These are phyloP conservation scores for Thelonectria olida DNA, from an alignment of 2,329 filamentous ascomycete species.

Conservation along the genomic window DNA sequence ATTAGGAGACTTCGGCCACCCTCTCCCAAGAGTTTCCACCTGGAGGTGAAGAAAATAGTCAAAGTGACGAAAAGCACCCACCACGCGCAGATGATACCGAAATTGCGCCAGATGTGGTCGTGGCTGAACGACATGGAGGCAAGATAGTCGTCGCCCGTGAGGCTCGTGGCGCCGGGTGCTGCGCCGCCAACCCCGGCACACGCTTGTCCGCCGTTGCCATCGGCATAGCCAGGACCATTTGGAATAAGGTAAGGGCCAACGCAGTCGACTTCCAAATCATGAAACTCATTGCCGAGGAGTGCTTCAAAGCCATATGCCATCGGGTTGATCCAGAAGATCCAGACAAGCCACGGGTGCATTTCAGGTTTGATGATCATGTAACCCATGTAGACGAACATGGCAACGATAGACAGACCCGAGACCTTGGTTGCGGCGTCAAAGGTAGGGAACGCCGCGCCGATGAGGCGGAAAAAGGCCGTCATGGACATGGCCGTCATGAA, in stretches of 20 bases:
- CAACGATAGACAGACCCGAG: slow-evolving; percentile 63
- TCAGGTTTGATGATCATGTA: slow-evolving; percentile 67
- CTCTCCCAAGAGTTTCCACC: not conserved
- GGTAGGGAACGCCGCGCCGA: slow-evolving; percentile 60
- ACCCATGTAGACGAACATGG: slow-evolving; percentile 73
- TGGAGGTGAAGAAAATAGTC: slow-evolving; percentile 27
- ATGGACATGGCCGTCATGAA: slow-evolving; percentile 58
- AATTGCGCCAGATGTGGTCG: slow-evolving; percentile 34
- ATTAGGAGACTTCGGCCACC: slow-evolving; percentile 22
- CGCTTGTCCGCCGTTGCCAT: not conserved
- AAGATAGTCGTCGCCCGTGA: slow-evolving; percentile 66
- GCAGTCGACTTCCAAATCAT: slow-evolving; percentile 61
- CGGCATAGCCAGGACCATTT: slow-evolving; percentile 40
- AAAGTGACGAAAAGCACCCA: slow-evolving; percentile 20
- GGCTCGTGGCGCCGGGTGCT: not conserved
- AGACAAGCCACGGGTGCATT: slow-evolving; percentile 70
- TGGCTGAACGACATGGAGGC: slow-evolving; percentile 57
- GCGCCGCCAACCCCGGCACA: not conserved
- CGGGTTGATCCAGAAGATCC: slow-evolving; percentile 72
- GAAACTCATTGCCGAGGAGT: slow-evolving; percentile 64
- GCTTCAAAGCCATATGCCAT: slow-evolving; percentile 73
- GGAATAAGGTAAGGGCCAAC: slow-evolving; percentile 56
- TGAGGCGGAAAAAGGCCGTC: slow-evolving; percentile 50
- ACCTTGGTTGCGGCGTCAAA: slow-evolving; percentile 45
- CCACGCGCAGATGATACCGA: slow-evolving; percentile 31